Base-by-base conservation (phyloP, 2,329 filamentous ascomycete species). In the Periconia digitata region DNA sequence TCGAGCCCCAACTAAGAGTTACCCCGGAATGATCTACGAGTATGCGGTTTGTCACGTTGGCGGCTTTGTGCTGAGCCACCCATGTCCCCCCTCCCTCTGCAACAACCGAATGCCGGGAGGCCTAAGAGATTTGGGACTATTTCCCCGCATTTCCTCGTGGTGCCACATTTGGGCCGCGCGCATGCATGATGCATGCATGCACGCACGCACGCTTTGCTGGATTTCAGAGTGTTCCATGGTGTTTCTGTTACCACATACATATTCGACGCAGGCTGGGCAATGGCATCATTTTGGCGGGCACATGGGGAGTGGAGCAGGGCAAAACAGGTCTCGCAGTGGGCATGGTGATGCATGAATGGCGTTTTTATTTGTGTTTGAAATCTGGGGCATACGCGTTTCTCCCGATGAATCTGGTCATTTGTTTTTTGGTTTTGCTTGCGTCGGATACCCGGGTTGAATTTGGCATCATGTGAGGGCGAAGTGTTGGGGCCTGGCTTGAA, bases 111-210 rank as follows among this genome's bases (percentile, higher is more conserved):
- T 45, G 36, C 50, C 62, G 63, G 64, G 63, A 60, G 60, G 50
- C 57, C 64, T 68, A 65, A 59, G 29, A 50, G 41, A 56, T 62
- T 56, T 21, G 56, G n/a, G 59, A 57, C 47, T 60, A 55, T 60
- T 70, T 62, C 67, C 68, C 68, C 68, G 67, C 67, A 67, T 69
- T 62, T 60, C 56, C n/a, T n/a, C 27, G 29, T 35, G 16, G 8
- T 27, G 7, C 24, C 24, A n/a, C n/a, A n/a, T 16, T 43, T 43
- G 24, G 21, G 17, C 18, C 6, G 34, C 8, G 34, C 37, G 37
- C 37, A 20, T 18, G 37, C 37, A 22, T 23, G 37, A 20, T 20
- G 22, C n/a, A n/a, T n/a, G 34, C 36, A 40, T 40, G 22, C 38
- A 40, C 20, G 21, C 20, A 40, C 38, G n/a, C 13, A 8, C 17